Evolutionary conservation across 768 basidiomycete species (phyloP).

Genomic region (Trametes villosa): DNA sequence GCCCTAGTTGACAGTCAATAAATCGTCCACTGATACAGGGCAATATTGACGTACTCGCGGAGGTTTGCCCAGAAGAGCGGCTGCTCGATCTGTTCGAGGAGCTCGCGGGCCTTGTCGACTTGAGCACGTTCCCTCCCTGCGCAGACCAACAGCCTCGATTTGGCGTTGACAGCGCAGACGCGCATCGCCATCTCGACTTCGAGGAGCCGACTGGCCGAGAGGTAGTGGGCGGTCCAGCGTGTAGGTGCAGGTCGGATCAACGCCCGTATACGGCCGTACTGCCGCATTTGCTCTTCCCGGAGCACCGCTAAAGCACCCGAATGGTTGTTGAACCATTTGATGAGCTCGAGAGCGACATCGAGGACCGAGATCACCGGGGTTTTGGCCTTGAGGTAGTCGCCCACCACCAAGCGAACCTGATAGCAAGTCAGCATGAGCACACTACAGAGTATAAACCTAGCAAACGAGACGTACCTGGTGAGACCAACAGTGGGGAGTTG

Average conservation of each 20-base stretch:
- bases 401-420: neutral
- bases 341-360: constrained; percentile 22
- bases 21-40: neutral
- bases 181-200: constrained; percentile 24
- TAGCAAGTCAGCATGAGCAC: neutral
- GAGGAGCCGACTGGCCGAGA: constrained; percentile 30
- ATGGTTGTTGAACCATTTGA: constrained; percentile 43
- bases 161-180: constrained; percentile 15
- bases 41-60: neutral
- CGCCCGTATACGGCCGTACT: constrained; percentile 10
- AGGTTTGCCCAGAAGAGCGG: neutral
- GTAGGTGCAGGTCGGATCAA: constrained; percentile 40
- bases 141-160: constrained; percentile 24
- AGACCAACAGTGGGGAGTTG: neutral
- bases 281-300: constrained; percentile 29
- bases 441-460: neutral
- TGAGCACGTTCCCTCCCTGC: neutral
- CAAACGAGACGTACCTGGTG: neutral
- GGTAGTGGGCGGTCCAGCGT: constrained; percentile 39
- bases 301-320: constrained; percentile 35
- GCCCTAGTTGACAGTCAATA: constrained; percentile 10
- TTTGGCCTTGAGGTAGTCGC: neutral
- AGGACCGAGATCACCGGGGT: neutral
- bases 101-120: neutral
- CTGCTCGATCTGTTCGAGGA: neutral